Conservation (phyloP, 2,329 filamentous ascomycete genomes). For the Arthroderma uncinatum region DNA sequence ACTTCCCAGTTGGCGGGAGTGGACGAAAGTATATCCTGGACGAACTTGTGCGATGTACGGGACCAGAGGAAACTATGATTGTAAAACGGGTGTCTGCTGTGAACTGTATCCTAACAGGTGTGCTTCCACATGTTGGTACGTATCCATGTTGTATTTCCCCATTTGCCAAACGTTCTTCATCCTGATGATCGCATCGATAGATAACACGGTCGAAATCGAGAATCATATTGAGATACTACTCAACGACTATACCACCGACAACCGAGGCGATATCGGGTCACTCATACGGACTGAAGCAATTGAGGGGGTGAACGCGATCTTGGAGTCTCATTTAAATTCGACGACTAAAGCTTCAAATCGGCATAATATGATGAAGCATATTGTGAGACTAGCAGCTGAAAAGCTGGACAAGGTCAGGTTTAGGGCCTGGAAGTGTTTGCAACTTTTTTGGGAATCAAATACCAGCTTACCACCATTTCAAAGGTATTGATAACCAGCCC, state of each 20-base stretch:
- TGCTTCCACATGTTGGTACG: conserved; percentile 31
- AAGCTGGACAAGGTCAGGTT: conserved; percentile 79
- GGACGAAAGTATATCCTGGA: conserved; percentile 24
- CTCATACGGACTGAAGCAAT: conserved; percentile 72
- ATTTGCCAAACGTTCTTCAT: neutral
- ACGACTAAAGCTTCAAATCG: conserved; percentile 9
- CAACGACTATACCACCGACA: conserved; percentile 83
- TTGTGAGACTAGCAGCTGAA: conserved; percentile 66
- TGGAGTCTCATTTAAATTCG: conserved; percentile 15
- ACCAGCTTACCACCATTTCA: conserved; percentile 26
- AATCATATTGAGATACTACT: conserved; percentile 37
- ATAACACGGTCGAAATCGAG: conserved; percentile 21
- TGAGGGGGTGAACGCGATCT: conserved; percentile 43
- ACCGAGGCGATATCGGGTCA: conserved; percentile 81
- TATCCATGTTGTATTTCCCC: neutral
- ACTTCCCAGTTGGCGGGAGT: conserved; percentile 19
- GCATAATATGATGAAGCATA: conserved; percentile 27
- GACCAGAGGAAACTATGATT: conserved; percentile 28
- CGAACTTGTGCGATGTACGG: conserved; percentile 26
- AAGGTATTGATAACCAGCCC: conserved; percentile 29
- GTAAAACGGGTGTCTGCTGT: conserved; percentile 34
- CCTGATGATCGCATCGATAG: conserved; percentile 20
- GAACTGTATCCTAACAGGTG: conserved; percentile 27
- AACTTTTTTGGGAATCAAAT: conserved; percentile 29
- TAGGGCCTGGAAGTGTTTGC: conserved; percentile 36